Evolutionary conservation across 345 rosid genomes (phyloP), one percentile per base, ranked within the genome.

Genomic region (Lagerstroemia speciosa): DNA sequence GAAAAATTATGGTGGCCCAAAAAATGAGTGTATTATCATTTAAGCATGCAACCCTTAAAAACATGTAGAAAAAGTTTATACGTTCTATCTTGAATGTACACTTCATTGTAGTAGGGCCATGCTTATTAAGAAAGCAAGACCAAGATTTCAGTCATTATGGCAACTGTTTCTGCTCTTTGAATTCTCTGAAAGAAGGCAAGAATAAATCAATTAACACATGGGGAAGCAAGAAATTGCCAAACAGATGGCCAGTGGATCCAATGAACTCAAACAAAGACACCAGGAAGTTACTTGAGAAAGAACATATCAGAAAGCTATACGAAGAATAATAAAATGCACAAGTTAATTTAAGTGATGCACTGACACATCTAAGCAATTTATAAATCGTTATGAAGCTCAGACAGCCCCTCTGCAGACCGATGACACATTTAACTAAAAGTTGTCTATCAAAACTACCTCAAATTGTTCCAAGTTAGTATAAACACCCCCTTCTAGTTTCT

Each of bases 401-500:
- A 20, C 57, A 20, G 19, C 57, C 20, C 26, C 57, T 19, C 1
- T 52, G 57, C 20, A 17, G n/a, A 67, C 22, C 58, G 17, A 20
- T 22, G 5, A 30, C 22, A 29, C 55, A 31, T 37, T 37, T 16
- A 36, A 58, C 26, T 14, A 20, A 43, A 3, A 40, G 41, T 6
- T 19, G 29, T 38, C 16, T 67, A 41, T 5, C 17, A 43, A 41
- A 79, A 75, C 86, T 64, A 84, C 98, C 94, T 93, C 97, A 73
- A 91, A 91, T 53, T 89, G 88, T 77, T 91, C 97, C 88, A 93
- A 85, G 77, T 71, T 81, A 34, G 75, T 48, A 79, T 93, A 93
- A 32, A 73, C 91, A 71, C 85, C 91, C 12, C 64, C 73, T 37
- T 81, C 91, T 33, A 93, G 77, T 75, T 85, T 93, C 70, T 81